A percentile compares a stretch with the other conserved stretches of the same genome.
These are phyloP conservation scores for Zanthoxylum bungeanum DNA, from an alignment of 345 rosid genomes.

Conservation along the genomic window DNA sequence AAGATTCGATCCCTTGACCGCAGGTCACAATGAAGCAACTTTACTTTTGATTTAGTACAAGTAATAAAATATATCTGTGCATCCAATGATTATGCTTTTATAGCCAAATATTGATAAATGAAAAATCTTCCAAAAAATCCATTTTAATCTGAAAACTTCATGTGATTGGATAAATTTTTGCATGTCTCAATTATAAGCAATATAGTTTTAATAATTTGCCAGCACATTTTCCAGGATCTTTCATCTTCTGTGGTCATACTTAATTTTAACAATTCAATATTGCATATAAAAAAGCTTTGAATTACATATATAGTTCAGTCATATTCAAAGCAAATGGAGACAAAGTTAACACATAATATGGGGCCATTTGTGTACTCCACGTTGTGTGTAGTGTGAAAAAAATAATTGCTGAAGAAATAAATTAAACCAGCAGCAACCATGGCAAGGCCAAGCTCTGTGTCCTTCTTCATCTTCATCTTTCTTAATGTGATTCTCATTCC, in stretches of 20 bases:
- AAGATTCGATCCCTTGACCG: no score
- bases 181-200: background rate
- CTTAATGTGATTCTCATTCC: slow-evolving; percentile 13
- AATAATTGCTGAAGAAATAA: background rate
- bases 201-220: background rate
- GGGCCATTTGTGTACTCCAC: background rate
- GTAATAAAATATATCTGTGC: no score
- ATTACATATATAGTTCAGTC: background rate
- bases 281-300: background rate
- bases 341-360: background rate
- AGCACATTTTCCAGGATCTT: background rate
- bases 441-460: slow-evolving; percentile 28
- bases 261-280: background rate
- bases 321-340: background rate
- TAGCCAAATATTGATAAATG: background rate
- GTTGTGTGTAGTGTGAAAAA: background rate
- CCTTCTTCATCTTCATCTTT: slow-evolving; percentile 9
- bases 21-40: no score
- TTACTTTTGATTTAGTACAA: no score
- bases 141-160: background rate
- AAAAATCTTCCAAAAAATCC: background rate
- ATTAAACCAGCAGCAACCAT: slow-evolving; percentile 20
- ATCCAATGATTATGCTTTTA: no score
- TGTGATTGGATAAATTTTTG: background rate
- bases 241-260: background rate